Evolutionary conservation across 2,329 filamentous ascomycete genomes (phyloP).

Genomic region (Coniella lustricola): DNA sequence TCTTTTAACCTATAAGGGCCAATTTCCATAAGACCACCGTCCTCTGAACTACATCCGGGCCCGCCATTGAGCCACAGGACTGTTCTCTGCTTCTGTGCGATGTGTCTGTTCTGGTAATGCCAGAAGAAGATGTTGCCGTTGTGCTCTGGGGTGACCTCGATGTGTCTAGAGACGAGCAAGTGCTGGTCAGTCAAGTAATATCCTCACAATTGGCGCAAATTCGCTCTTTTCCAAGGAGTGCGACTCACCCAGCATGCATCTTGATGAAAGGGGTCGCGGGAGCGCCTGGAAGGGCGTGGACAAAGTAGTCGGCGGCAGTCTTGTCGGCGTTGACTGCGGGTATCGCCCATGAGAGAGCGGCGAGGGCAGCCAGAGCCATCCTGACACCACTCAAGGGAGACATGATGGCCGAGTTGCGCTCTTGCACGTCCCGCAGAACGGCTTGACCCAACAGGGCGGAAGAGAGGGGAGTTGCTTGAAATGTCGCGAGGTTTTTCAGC

Average conservation of each 20-base stretch:
- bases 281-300: slow-evolving; percentile 75
- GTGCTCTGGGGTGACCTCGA: slow-evolving; percentile 76
- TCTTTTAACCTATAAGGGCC: slow-evolving; percentile 85
- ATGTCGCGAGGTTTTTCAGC: background rate
- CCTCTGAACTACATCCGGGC: slow-evolving; percentile 94
- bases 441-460: slow-evolving; percentile 11
- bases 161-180: slow-evolving; percentile 54
- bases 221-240: background rate
- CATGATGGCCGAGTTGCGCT: slow-evolving; percentile 14
- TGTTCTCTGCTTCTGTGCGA: slow-evolving; percentile 82
- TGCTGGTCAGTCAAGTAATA: background rate
- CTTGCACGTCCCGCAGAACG: slow-evolving; percentile 8
- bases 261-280: slow-evolving; percentile 74
- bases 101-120: slow-evolving; percentile 94
- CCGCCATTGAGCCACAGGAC: slow-evolving; percentile 97
- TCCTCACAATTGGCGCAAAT: background rate
- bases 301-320: slow-evolving; percentile 80
- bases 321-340: slow-evolving; percentile 25
- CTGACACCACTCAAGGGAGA: slow-evolving; percentile 22
- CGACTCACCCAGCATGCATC: slow-evolving; percentile 92
- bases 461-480: background rate
- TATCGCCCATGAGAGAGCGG: slow-evolving; percentile 38
- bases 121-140: slow-evolving; percentile 98
- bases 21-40: slow-evolving; percentile 92
- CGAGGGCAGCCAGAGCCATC: slow-evolving; percentile 21